phyloP scores from a whole-genome alignment of 23 red algal species.

The Chondrus crispus region DNA sequence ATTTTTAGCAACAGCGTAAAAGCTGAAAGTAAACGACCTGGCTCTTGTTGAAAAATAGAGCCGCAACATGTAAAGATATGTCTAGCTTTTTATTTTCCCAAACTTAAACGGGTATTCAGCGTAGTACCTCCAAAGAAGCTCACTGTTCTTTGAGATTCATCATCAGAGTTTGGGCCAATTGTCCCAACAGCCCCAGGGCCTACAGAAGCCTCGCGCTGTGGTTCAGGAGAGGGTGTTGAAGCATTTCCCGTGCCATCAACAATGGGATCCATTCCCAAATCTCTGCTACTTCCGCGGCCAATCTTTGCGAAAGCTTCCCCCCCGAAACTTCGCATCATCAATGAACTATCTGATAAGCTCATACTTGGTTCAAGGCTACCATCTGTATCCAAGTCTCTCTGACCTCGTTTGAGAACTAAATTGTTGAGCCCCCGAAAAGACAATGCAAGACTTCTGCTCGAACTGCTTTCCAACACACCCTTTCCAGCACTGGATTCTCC shows the following conservation, averaged over 20 bases:
- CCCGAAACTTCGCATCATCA: constrained; percentile 53
- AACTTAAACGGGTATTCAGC: too few species aligned
- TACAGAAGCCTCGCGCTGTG: too few species aligned
- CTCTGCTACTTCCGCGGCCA: background rate
- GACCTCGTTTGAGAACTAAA: background rate
- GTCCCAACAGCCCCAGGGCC: too few species aligned
- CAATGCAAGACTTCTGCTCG: background rate
- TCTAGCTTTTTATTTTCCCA: too few species aligned
- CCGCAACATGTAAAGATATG: too few species aligned
- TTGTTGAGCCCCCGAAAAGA: constrained; percentile 65
- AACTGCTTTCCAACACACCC: background rate
- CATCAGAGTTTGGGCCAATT: background rate
- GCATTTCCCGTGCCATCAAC: too few species aligned
- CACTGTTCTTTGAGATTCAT: background rate
- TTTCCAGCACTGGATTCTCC: background rate
- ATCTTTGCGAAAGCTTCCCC: constrained; percentile 68
- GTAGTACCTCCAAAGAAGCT: background rate
- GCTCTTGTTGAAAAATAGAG: too few species aligned
- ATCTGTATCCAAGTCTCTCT: background rate
- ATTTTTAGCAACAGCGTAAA: too few species aligned
- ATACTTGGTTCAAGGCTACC: background rate
- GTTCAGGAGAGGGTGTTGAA: too few species aligned
- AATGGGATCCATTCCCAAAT: background rate
- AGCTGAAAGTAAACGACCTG: too few species aligned
- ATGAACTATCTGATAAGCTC: background rate